These are phyloP conservation scores for Esteya vermicola DNA, from an alignment of 2,329 filamentous ascomycete species.

Conservation along the genomic window DNA sequence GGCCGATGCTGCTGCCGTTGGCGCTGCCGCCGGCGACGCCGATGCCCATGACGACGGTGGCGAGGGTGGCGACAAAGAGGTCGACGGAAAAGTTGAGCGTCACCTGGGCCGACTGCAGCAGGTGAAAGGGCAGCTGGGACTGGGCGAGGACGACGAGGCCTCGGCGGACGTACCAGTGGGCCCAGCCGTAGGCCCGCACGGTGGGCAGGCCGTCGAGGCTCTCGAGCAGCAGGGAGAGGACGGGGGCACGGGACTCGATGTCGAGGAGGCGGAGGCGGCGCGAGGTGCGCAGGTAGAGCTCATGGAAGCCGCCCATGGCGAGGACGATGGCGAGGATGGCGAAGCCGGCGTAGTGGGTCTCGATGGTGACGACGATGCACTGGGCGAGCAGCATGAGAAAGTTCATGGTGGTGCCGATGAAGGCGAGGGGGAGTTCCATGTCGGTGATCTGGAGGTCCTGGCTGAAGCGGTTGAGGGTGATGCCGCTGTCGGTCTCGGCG, in stretches of 20 bases:
- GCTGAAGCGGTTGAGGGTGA: conserved; percentile 20
- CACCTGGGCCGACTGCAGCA: conserved; percentile 39
- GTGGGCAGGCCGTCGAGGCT: conserved; percentile 30
- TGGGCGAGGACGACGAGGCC: conserved; percentile 32
- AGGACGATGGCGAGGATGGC: conserved; percentile 13
- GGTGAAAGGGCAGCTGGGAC: conserved; percentile 43
- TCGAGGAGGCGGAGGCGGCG: conserved; percentile 35
- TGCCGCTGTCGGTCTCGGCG: conserved; percentile 10
- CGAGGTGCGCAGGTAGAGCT: conserved; percentile 34
- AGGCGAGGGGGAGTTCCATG: conserved; percentile 19
- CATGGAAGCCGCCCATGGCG: too few species aligned
- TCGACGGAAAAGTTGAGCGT: conserved; percentile 29
- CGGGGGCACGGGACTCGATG: conserved; percentile 32
- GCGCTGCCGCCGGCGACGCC: conserved; percentile 16
- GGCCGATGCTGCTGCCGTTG: conserved; percentile 13
- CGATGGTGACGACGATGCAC: too few species aligned
- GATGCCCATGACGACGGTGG: conserved; percentile 19
- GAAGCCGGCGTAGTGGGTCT: too few species aligned
- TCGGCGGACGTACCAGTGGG: conserved; percentile 22
- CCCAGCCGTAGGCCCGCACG: conserved; percentile 40
- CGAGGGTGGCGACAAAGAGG: conserved; percentile 19
- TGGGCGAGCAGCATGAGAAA: not conserved
- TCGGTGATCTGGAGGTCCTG: conserved; percentile 27
- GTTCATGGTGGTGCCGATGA: conserved; percentile 13
- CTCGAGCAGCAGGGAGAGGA: conserved; percentile 29